Base-by-base conservation (phyloP, 2,329 filamentous ascomycete species). In the Tolypocladium nubicola region DNA sequence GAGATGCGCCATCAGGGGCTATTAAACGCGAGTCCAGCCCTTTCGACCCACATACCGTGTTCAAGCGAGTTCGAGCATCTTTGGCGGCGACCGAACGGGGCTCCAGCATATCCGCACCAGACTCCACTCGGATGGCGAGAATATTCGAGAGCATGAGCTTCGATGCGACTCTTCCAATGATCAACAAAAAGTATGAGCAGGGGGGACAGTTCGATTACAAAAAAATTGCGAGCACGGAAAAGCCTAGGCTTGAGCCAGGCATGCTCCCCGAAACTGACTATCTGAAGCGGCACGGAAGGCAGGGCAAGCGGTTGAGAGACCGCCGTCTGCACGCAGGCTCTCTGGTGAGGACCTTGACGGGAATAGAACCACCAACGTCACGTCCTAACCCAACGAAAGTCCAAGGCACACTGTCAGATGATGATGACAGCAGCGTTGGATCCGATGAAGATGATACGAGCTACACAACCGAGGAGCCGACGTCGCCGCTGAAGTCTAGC, bases 121-220 rank as follows among this genome's bases (percentile, higher is more conserved):
- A 58, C 26, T 59, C 63, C 4, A 64, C 61, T 23, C 71, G 74
- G 10, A 75, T 75, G 39, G 69, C 68, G 10, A 82, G 76, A 58
- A 71, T 79, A 13, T 85, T 83, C 60, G 78, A 80, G 38, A 81
- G 76, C 60, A 73, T 84, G 37, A 72, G 78, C 43, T 81, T 85
- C 53, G 79, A 81, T 33, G 75, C 79, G 6, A 73, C 73, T 19
- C 69, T 84, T 38, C 77, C 80, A 0, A 67, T 77, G 56, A 79
- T 81, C 49, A 82, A 79, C 61, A 81, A 79, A 61, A 84, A 84
- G 61, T 85, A 85, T 60, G 77, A 81, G 61, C 76, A 77, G 52
- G 79, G 77, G 5, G 82, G 82, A 16, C 73, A 76, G 2, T 85
- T 81, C 59, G 76, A 80, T 58, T 80, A 66, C 65, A 66, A 66